A percentile compares a stretch with the other conserved stretches of the same genome.
phyloP scores from a whole-genome alignment of 805 yeast species.

The Candida gorgasii region DNA sequence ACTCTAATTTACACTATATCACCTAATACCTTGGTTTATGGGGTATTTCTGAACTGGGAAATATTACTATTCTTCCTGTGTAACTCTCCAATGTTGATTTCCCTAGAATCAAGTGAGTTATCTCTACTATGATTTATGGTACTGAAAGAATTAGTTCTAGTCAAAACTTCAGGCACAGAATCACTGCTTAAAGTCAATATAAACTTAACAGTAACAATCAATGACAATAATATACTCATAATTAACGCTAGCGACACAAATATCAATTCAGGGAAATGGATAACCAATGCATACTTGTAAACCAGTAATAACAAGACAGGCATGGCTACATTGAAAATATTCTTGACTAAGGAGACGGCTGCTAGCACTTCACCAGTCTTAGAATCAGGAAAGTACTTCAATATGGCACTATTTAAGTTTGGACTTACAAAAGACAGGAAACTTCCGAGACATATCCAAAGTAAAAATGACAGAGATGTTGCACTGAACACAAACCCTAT shows the following conservation, averaged over 20 bases:
- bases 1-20: too few species aligned
- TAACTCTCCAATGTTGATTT: not conserved
- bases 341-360: conserved; percentile 61
- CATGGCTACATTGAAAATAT: conserved; percentile 44
- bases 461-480: conserved; percentile 28
- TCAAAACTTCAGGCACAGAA: conserved; percentile 14
- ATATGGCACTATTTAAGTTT: conserved; percentile 55
- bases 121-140: conserved; percentile 2
- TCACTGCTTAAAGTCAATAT: conserved; percentile 18
- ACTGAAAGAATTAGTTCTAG: conserved; percentile 14
- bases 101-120: conserved; percentile 4
- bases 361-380: conserved; percentile 74
- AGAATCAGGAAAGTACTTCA: conserved; percentile 60
- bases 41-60: conserved; percentile 1
- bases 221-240: conserved; percentile 1
- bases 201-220: conserved; percentile 19
- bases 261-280: conserved; percentile 29
- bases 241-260: conserved; percentile 23
- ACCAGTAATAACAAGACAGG: conserved; percentile 52
- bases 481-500: conserved; percentile 33
- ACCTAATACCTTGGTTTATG: not conserved
- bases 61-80: conserved; percentile 11
- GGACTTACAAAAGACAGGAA: conserved; percentile 58
- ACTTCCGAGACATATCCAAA: conserved; percentile 39
- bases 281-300: conserved; percentile 38